phyloP scores from a whole-genome alignment of 1,139 yeast species.

The Yamadazyma sp. region DNA sequence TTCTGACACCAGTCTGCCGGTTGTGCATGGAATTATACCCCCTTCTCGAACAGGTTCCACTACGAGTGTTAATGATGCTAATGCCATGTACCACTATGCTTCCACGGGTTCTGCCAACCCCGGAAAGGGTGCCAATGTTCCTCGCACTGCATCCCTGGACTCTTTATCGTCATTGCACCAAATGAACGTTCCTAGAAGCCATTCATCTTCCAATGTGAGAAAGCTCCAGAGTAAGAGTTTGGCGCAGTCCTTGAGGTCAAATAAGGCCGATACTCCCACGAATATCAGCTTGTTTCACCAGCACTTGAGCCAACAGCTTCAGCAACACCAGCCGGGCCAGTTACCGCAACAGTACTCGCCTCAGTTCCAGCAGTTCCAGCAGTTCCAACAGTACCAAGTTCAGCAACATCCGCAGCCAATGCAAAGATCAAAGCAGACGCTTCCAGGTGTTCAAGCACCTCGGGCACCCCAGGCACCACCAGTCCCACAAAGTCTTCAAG shows the following conservation, averaged over 20 bases:
- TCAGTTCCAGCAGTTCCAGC: constrained; percentile 18
- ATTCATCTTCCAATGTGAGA: constrained; percentile 24
- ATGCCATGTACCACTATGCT: constrained; percentile 4
- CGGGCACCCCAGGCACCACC: not conserved
- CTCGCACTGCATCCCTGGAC: constrained; percentile 12
- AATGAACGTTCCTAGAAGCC: constrained; percentile 16
- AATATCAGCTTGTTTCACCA: constrained; percentile 24
- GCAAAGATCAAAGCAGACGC: no score
- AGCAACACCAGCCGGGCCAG: constrained; percentile 18
- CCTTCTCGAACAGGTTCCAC: not conserved
- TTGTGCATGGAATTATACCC: not conserved
- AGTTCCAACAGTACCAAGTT: no score
- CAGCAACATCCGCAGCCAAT: no score
- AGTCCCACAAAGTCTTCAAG: not conserved
- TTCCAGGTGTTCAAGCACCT: not conserved
- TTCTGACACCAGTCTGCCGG: not conserved
- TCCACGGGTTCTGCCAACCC: not conserved
- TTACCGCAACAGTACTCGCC: constrained; percentile 17
- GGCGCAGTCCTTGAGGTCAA: constrained; percentile 29
- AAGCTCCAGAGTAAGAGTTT: constrained; percentile 21
- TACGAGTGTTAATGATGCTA: not conserved
- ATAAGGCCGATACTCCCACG: constrained; percentile 31
- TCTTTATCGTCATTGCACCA: constrained; percentile 12
- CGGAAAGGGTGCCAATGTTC: constrained; percentile 2
- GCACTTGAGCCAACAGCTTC: constrained; percentile 17